phyloP scores from a whole-genome alignment of 768 basidiomycete species.

The Rhizopogon rudus region DNA sequence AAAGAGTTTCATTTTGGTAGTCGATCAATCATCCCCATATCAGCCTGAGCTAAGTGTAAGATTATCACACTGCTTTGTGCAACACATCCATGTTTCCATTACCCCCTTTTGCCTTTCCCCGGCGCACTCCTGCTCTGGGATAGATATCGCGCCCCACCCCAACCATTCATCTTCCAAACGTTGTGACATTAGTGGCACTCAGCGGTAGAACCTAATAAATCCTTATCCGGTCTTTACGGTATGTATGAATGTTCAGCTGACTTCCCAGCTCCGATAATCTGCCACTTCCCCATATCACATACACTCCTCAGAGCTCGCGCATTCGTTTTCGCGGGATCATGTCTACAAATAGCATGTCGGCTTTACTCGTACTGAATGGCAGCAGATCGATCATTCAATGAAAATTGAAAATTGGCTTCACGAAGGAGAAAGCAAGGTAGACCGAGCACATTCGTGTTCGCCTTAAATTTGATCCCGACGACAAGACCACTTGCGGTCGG shows the following conservation, averaged over 20 bases:
- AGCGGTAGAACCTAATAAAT: neutral
- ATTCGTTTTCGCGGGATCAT: conserved; percentile 16
- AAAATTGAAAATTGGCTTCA: conserved; percentile 48
- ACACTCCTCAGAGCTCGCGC: conserved; percentile 21
- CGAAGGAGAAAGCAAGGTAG: conserved; percentile 44
- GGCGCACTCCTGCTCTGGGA: neutral
- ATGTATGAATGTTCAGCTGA: conserved; percentile 1
- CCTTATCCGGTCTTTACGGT: too few relatives aligned
- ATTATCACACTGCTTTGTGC: neutral
- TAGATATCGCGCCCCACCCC: neutral
- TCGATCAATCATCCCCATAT: neutral
- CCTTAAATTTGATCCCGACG: conserved; percentile 45
- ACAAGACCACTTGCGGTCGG: conserved; percentile 50
- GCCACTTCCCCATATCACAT: neutral
- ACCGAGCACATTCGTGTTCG: conserved; percentile 48
- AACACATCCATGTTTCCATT: neutral
- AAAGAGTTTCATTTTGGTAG: neutral
- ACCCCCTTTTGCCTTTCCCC: neutral
- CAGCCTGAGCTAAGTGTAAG: neutral
- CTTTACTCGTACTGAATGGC: neutral
- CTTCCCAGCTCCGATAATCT: neutral
- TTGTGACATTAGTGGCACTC: neutral
- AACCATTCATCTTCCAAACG: neutral
- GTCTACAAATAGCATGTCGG: too few relatives aligned
- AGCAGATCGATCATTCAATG: conserved; percentile 50